A percentile compares a stretch with the other conserved stretches of the same genome.
These are phyloP conservation scores for Alternaria angustiovoidea DNA, from an alignment of 2,329 filamentous ascomycete genomes.

Conservation along the genomic window DNA sequence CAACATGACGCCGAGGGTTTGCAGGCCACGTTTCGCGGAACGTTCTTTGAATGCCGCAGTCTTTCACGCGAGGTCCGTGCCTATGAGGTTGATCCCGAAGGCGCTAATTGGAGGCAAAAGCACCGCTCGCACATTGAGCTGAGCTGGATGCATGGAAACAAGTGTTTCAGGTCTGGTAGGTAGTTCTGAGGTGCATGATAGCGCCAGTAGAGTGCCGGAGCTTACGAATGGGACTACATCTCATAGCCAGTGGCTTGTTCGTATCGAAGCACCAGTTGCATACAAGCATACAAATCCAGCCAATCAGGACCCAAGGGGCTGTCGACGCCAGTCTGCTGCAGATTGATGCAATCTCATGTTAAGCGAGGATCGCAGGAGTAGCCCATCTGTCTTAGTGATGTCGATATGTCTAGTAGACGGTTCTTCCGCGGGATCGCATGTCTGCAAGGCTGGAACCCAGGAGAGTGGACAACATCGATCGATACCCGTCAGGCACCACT, in stretches of 20 bases:
- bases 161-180: not conserved
- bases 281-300: not conserved
- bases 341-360: not conserved
- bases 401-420: not conserved
- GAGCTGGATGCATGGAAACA: not conserved
- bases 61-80: not conserved
- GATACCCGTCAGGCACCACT: slow-evolving; percentile 10
- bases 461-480: not conserved
- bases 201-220: not conserved
- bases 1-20: not conserved
- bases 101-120: slow-evolving; percentile 8
- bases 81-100: not conserved
- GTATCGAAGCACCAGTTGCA: slow-evolving; percentile 2
- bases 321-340: slow-evolving; percentile 3
- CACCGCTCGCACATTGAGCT: not conserved
- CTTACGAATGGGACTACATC: not conserved
- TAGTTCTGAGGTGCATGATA: not conserved
- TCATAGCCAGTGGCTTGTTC: not conserved
- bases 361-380: not conserved
- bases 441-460: slow-evolving; percentile 7
- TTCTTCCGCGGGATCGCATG: slow-evolving; percentile 1
- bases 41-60: not conserved
- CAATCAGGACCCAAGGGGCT: not conserved
- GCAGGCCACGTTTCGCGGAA: not conserved
- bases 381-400: not conserved